Evolutionary conservation across 352 stramenopile species (phyloP), one percentile per base, ranked within the genome.

Genomic region (Pythium apleroticum): DNA sequence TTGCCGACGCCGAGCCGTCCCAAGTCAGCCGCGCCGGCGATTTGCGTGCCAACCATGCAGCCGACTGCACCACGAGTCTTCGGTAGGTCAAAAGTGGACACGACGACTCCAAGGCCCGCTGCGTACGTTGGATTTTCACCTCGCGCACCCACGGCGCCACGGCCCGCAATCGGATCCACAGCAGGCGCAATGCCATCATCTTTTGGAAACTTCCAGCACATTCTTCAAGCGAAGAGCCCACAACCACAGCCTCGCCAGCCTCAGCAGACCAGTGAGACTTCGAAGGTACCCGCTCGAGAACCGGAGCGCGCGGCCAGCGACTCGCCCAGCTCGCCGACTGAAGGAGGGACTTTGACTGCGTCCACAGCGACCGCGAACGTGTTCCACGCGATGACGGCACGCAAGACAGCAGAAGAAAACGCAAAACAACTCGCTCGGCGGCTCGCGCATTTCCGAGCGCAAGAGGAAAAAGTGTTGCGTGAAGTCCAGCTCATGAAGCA

Each of bases 371-470:
- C 60, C 2, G 65, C 31, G 0, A 77, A 68, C 62, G 72, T 89
- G 17, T 88, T 86, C 30, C 71, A 72, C 30, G 69, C 69, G 11
- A 71, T 83, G 63, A 66, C 63, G 28, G 75, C 78, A 11, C 73
- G 78, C n/a, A 90, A 88, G 67, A 73, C 60, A 22, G 78, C 80
- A 0, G 80, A 90, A 57, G 72, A 85, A 37, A 68, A 64, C 12
- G 78, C 76, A 15, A 73, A 78, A 61, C 75, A 85, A 17, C 55
- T 90, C 24, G 64, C 77, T 11, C 58, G 80, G 2, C 73, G 80
- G 0, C 85, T 89, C 43, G 69, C 80, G 9, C 74, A 85, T 52
- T 88, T 80, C 31, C 77, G 78, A 25, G 48, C 65, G 1, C 76
- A 88, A 30, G 80, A 90, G 67, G 78, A 88, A 41, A 74, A 71